These are phyloP conservation scores for Carex pumila DNA, from an alignment of 176 grass and related monocot genomes.

Conservation along the genomic window DNA sequence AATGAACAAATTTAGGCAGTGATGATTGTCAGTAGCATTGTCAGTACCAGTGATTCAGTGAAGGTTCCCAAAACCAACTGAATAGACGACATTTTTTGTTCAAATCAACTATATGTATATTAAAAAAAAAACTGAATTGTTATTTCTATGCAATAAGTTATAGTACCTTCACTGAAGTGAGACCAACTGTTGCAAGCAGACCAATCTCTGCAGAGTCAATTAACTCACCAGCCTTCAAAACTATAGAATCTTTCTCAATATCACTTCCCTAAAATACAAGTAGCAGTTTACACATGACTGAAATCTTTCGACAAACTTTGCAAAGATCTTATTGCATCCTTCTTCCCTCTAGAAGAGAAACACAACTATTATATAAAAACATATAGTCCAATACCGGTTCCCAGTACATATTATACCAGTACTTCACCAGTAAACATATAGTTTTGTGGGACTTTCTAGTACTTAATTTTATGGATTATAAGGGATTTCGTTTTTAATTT, in stretches of 20 bases:
- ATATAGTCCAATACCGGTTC: background rate
- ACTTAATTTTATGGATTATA: too few species aligned
- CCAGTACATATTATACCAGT: background rate
- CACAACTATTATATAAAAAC: background rate
- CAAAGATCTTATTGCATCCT: conserved; percentile 35
- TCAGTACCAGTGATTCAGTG: too few species aligned
- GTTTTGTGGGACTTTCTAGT: too few species aligned
- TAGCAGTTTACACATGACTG: background rate
- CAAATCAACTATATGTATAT: too few species aligned
- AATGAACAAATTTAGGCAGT: too few species aligned
- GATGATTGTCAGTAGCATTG: too few species aligned
- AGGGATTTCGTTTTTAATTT: too few species aligned
- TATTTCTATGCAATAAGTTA: background rate
- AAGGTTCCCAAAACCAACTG: too few species aligned
- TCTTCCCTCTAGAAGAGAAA: conserved; percentile 23
- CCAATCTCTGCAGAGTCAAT: conserved; percentile 86
- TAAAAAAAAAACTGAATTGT: background rate
- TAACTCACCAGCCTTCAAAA: conserved; percentile 56
- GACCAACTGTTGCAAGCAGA: conserved; percentile 68
- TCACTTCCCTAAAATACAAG: conserved; percentile 58
- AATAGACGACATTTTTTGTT: too few species aligned
- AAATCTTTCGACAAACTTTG: conserved; percentile 20
- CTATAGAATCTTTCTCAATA: conserved; percentile 64
- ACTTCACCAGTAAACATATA: too few species aligned
- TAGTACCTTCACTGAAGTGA: conserved; percentile 62